Base-by-base conservation (phyloP, 768 basidiomycete genomes). In the Neoboletus magnificus region DNA sequence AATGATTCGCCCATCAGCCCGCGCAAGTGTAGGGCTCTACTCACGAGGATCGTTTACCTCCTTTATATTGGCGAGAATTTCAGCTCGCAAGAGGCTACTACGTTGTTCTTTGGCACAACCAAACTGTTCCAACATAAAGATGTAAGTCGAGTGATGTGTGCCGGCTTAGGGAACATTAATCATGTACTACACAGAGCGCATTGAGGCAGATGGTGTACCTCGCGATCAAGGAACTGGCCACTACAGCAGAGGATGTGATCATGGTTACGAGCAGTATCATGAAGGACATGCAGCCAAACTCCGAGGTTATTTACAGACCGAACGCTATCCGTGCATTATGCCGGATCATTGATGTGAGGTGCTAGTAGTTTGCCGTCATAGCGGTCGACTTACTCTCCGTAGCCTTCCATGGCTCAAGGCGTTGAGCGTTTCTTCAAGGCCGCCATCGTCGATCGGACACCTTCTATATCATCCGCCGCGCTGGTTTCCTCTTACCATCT, bases 281-380 rank as follows among this genome's bases (percentile, higher is more conserved):
- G 95, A 98, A 98, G 78, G 97, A 99, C 68, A 99, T 98, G 93
- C 97, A 99, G 67, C 90, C 95, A 52, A 98, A 97, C 70, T 88
- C 93, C 47, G 97, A 99, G 74, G 96, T 98, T 66, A 93, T 99
- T 58, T 99, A 99, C 74, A 82, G 97, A 52, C 92, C 97, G 32
- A 99, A 99, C 72, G 90, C 97, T 16, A 99, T 98, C 63, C 86
- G 97, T 61, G 95, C 96, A 8, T 79, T 99, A 7, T 94, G 93
- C 73, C 82, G 94, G 59, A 95, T 99, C 70, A 96, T 98, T 64
- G 97, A 99, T 71, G 97, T 98, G 73, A 70, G 94, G 36, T 42
- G 46, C 51, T 41, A 35, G 36, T 35, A 49, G n/a, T 25, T 46
- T 40, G 50, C 13, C 42, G 37, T 89, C 91, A 68, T 67, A 7